These are phyloP conservation scores for Lentinula novae-zelandiae DNA, from an alignment of 1,284 basidiomycete species.

Conservation along the genomic window DNA sequence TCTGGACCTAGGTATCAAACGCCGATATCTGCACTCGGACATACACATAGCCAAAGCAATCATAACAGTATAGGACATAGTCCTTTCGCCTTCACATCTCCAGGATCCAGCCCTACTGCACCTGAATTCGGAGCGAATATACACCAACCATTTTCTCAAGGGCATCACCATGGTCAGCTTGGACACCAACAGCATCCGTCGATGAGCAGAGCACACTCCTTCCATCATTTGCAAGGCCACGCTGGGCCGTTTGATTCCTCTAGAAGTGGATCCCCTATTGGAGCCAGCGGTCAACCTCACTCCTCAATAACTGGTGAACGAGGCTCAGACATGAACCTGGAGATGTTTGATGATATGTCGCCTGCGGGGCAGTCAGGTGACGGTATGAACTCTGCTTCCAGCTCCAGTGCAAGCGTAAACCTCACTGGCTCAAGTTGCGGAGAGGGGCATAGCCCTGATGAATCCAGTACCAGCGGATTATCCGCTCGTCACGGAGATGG, in stretches of 20 bases:
- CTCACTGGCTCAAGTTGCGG: constrained; percentile 2
- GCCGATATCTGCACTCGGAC: constrained; percentile 17
- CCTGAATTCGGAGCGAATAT: constrained; percentile 22
- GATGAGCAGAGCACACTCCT: constrained; percentile 46
- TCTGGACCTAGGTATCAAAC: constrained; percentile 32
- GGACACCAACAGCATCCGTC: constrained; percentile 39
- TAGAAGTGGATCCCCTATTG: constrained; percentile 20
- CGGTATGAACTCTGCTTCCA: constrained; percentile 5
- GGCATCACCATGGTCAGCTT: constrained; percentile 28
- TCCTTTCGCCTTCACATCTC: background rate
- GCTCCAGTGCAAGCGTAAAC: constrained; percentile 5
- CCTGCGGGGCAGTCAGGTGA: background rate
- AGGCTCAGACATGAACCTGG: constrained; percentile 10
- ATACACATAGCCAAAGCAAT: constrained; percentile 4
- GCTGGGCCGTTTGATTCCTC: constrained; percentile 12
- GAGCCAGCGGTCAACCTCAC: constrained; percentile 23
- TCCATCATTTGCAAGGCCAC: constrained; percentile 39
- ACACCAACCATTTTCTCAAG: constrained; percentile 27
- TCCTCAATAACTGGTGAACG: constrained; percentile 30
- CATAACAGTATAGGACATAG: background rate
- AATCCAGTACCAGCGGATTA: background rate
- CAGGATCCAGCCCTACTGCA: constrained; percentile 6
- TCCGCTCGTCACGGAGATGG: constrained; percentile 10
- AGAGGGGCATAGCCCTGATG: constrained; percentile 2
- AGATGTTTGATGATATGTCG: constrained; percentile 14